phyloP scores from a whole-genome alignment of 108 stramenopile species.

The Chaetoceros tenuissimus region DNA sequence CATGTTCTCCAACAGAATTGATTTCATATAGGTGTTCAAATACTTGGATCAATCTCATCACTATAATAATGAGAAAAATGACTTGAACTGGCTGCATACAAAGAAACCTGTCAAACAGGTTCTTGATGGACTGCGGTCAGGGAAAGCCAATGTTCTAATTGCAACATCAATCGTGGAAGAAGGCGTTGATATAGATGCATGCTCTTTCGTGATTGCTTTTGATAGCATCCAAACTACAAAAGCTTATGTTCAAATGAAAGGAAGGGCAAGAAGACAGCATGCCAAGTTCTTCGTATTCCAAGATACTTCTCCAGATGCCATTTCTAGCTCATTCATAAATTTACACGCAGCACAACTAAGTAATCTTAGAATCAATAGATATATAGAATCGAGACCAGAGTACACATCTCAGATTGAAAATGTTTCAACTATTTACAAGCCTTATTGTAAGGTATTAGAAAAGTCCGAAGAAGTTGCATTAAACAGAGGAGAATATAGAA shows the following conservation, averaged over 20 bases:
- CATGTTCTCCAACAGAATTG: neutral
- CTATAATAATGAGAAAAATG: conserved; percentile 8
- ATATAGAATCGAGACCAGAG: conserved; percentile 24
- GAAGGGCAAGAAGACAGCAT: conserved; percentile 40
- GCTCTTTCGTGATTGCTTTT: conserved; percentile 50
- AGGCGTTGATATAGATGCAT: conserved; percentile 59
- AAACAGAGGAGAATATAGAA: conserved; percentile 20
- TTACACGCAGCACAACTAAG: conserved; percentile 21
- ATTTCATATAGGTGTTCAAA: conserved; percentile 28
- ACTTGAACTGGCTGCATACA: conserved; percentile 27
- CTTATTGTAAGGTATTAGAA: neutral
- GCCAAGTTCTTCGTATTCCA: conserved; percentile 49
- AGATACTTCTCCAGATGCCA: conserved; percentile 5
- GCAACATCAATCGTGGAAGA: conserved; percentile 66
- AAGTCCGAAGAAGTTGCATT: conserved; percentile 26
- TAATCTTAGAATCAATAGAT: conserved; percentile 24
- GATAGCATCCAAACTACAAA: conserved; percentile 37
- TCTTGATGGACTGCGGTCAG: conserved; percentile 26
- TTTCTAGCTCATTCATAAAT: conserved; percentile 5
- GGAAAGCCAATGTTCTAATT: conserved; percentile 43
- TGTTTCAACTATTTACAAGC: neutral
- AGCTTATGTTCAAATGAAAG: conserved; percentile 69
- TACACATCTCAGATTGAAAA: neutral
- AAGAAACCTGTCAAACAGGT: conserved; percentile 21
- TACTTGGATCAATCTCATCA: conserved; percentile 15